Conservation (phyloP, 371 early-diverging fungal genomes). For the Rhizopus arrhizus region DNA sequence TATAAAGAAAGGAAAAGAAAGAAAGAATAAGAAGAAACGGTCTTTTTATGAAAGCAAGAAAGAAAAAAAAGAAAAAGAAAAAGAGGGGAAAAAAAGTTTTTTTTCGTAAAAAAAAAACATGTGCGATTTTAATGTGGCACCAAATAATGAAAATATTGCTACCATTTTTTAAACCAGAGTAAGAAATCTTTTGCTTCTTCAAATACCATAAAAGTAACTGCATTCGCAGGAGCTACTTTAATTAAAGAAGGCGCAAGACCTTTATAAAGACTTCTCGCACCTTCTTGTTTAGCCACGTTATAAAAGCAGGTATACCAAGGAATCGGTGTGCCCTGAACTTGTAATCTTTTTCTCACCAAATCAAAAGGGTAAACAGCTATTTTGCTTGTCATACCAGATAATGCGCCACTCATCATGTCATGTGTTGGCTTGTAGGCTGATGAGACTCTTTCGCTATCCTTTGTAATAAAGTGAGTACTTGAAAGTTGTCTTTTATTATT, state of each 20-base stretch:
- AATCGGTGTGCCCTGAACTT: conserved; percentile 72
- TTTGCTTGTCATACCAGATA: conserved; percentile 84
- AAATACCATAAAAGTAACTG: conserved; percentile 86
- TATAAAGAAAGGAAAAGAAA: not conserved
- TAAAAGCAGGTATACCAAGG: conserved; percentile 59
- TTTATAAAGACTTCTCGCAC: conserved; percentile 82
- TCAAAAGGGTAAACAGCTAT: conserved; percentile 90
- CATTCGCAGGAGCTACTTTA: conserved; percentile 85
- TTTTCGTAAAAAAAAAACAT: conserved; percentile 19
- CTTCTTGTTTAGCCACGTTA: conserved; percentile 75
- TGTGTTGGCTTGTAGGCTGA: conserved; percentile 44
- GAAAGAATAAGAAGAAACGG: not conserved
- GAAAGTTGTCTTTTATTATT: not conserved
- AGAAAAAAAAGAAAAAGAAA: conserved; percentile 6
- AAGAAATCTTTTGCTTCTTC: conserved; percentile 55
- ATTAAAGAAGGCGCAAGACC: conserved; percentile 65
- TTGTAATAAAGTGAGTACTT: no score
- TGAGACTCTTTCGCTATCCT: not conserved
- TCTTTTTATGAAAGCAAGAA: not conserved
- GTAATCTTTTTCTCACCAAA: conserved; percentile 77
- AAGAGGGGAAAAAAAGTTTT: conserved; percentile 6
- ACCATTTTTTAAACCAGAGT: conserved; percentile 15
- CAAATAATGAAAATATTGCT: conserved; percentile 5
- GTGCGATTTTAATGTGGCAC: conserved; percentile 22
- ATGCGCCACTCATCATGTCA: conserved; percentile 80